These are phyloP conservation scores for Tylopilus plumbeoviolaceoides DNA, from an alignment of 768 basidiomycete species.

Conservation along the genomic window DNA sequence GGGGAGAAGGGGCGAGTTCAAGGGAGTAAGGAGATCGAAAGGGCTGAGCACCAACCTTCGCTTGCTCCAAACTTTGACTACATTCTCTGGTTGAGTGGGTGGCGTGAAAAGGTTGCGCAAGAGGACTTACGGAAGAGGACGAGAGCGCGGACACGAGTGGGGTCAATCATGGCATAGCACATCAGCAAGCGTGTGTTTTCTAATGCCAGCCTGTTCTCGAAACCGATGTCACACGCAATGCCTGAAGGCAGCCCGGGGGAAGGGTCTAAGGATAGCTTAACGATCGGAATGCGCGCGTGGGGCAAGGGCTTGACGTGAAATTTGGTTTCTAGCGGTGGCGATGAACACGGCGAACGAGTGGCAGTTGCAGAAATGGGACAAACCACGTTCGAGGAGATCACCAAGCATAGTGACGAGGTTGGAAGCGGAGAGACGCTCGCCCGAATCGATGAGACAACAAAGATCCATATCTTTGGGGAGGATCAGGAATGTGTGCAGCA, in stretches of 20 bases:
- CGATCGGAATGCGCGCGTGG: constrained; percentile 96
- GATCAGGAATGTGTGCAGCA: constrained; percentile 9
- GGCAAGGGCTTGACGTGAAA: constrained; percentile 95
- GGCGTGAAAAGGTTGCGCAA: constrained; percentile 6
- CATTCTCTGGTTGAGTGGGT: constrained; percentile 9
- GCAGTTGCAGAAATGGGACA: constrained; percentile 26
- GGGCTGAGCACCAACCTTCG: constrained; percentile 50
- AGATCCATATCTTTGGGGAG: constrained; percentile 86
- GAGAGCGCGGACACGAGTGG: constrained; percentile 86
- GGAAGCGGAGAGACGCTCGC: constrained; percentile 70
- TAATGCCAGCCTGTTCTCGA: constrained; percentile 93
- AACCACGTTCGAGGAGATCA: constrained; percentile 89
- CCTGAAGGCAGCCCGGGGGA: constrained; percentile 77
- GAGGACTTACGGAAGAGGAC: constrained; percentile 88
- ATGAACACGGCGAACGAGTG: constrained; percentile 11
- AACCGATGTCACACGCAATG: constrained; percentile 97
- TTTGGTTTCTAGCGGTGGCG: constrained; percentile 71
- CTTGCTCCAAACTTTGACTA: constrained; percentile 99
- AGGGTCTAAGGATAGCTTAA: constrained; percentile 91
- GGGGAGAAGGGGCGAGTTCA: too few species aligned
- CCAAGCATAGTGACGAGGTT: constrained; percentile 95
- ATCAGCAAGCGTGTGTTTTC: constrained; percentile 95
- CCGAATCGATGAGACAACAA: constrained; percentile 91
- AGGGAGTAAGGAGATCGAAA: too few species aligned
- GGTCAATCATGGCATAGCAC: constrained; percentile 97